Evolutionary conservation across 164 flowering plant species (phyloP), one percentile per base, ranked within the genome.

Genomic region (Hamamelis virginiana): DNA sequence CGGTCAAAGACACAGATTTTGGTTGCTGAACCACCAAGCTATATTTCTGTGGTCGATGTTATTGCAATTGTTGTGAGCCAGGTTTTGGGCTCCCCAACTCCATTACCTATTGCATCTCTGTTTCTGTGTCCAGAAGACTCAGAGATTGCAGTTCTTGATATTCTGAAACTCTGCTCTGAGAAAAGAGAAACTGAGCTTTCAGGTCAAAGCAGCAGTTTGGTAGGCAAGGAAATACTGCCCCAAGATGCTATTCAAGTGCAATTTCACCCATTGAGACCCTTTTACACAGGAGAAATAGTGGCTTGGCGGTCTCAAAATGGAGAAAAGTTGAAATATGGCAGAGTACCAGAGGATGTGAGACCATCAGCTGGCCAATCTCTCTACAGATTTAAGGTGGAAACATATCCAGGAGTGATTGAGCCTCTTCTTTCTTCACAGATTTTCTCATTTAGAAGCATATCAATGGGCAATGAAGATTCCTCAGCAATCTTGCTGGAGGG

Each of bases 311-410:
- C 81, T 64, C 85, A 85, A 77, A 86, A 83, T 72, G 97, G 97
- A 66, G 94, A 92, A 62, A 95, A 88, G 73, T 76, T 95, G 82
- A 92, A 84, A 78, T 95, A 95, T 73, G 99, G 99, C 47, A 86
- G 90, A 75, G 90, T 95, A 79, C 88, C 87, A 21, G 93, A 85
- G 70, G 89, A 95, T 84, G 94, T 84, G 60, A 86, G 91, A 77
- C 97, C 97, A 52, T 86, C 91, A 65, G 87, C 96, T 23, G 97
- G 97, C 48, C 97, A 95, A 78, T 96, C 97, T 52, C 89, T 95
- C 44, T 95, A 91, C 76, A 84, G 96, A 80, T 82, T 95, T 62
- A 81, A 76, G 72, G 89, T 95, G 65, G 97, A 95, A 76, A 87
- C 80, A 9, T 77, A 84, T n/a, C 83, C 86, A 9, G 96, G 90